These are phyloP conservation scores for Heliamphora exappendiculata DNA, from an alignment of 148 eudicot genomes.

Conservation along the genomic window DNA sequence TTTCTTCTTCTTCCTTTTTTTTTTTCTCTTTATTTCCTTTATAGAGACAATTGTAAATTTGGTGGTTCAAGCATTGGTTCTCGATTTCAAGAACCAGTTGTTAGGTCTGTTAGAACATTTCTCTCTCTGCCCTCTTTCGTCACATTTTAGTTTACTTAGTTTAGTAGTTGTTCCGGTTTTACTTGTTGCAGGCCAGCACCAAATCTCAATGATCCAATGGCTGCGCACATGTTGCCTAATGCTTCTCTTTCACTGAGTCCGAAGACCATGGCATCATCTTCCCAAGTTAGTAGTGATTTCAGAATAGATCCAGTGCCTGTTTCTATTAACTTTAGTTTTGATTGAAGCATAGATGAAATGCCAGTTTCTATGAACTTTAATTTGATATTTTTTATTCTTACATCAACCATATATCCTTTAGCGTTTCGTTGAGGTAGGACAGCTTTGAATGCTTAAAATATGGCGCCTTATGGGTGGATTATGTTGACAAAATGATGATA, in stretches of 20 bases:
- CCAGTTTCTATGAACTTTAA: neutral
- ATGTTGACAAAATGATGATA: no score
- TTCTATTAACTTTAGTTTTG: no score
- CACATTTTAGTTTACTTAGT: constrained; percentile 6
- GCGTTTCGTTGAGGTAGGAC: no score
- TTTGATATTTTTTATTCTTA: neutral
- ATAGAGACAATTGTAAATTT: constrained; percentile 15
- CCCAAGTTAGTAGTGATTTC: constrained; percentile 16
- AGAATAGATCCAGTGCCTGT: neutral
- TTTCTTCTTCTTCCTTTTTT: neutral
- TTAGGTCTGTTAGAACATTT: constrained; percentile 16
- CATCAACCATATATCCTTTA: neutral
- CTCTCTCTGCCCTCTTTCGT: neutral
- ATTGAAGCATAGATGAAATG: neutral
- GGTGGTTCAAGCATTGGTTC: constrained; percentile 8
- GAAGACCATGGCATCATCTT: constrained; percentile 15
- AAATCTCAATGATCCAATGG: constrained; percentile 22
- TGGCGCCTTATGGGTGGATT: no score
- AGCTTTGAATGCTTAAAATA: no score
- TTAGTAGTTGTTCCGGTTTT: constrained; percentile 1
- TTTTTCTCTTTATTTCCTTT: no score
- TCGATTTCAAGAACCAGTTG: constrained; percentile 13
- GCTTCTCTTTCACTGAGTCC: constrained; percentile 28
- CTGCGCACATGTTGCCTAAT: constrained; percentile 23
- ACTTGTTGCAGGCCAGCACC: constrained; percentile 35